Conservation (phyloP, 306 rosid species). For the Prunus mongolica region DNA sequence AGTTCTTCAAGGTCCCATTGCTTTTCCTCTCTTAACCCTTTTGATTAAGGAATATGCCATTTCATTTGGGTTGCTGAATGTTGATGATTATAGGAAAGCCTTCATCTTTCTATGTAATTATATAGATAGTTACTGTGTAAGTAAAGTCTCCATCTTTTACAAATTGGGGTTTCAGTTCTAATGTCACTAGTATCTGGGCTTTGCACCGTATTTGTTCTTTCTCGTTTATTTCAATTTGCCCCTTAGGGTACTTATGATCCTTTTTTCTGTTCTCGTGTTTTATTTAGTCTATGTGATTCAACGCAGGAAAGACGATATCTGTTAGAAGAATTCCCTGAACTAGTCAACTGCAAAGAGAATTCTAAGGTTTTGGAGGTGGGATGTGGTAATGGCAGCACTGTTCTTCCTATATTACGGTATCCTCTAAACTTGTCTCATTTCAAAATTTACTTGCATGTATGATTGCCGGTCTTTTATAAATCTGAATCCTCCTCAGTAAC, state of each 20-base stretch:
- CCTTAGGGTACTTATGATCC: neutral
- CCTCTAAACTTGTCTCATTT: neutral
- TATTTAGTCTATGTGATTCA: neutral
- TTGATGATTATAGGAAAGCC: neutral
- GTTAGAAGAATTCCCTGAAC: conserved; percentile 76
- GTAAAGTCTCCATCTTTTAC: neutral
- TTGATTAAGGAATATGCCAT: neutral
- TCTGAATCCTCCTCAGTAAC: neutral
- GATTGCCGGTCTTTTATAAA: neutral
- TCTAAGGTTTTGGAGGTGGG: conserved; percentile 77
- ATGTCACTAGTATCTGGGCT: neutral
- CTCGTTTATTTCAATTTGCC: neutral
- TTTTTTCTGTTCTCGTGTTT: neutral
- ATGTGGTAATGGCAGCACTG: conserved; percentile 90
- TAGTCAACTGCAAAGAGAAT: conserved; percentile 43
- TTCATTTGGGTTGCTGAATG: neutral
- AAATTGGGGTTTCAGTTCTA: neutral
- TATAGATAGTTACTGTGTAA: too few species aligned
- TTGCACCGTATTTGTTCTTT: neutral
- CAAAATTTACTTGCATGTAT: neutral
- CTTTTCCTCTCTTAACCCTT: neutral
- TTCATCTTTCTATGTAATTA: neutral
- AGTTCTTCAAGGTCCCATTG: conserved; percentile 74
- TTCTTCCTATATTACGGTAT: conserved; percentile 79
- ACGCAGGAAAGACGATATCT: conserved; percentile 84